Conservation (phyloP, 345 rosid species). For the Brassica juncea region DNA sequence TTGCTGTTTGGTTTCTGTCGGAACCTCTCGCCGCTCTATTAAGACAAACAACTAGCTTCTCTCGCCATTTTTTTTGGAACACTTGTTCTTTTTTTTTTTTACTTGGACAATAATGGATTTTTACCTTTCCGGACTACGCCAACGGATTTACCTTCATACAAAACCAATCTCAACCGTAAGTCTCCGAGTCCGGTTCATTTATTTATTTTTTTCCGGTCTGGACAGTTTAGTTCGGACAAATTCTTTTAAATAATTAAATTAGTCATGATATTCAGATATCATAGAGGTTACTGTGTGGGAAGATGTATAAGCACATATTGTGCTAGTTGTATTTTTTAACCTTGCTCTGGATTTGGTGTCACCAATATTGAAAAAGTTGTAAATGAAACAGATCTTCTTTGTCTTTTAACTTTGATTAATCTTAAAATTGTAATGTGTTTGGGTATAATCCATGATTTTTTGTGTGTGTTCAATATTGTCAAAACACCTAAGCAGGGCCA, state of each 20-base stretch:
- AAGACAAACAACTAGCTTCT: too few species aligned
- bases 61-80: too few species aligned
- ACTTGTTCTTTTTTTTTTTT: not conserved
- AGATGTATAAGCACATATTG: not conserved
- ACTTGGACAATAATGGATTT: conserved; percentile 10
- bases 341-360: not conserved
- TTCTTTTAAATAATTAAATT: not conserved
- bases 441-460: not conserved
- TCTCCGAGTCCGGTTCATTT: not conserved
- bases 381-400: not conserved
- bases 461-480: not conserved
- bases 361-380: not conserved
- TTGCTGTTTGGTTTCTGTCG: not conserved
- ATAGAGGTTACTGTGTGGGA: not conserved
- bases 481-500: conserved; percentile 3
- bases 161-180: conserved; percentile 13
- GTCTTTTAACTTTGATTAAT: not conserved
- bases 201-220: not conserved
- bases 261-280: not conserved
- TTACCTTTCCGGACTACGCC: conserved; percentile 28
- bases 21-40: conserved; percentile 22
- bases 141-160: not conserved
- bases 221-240: not conserved
- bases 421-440: not conserved
- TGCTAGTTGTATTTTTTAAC: not conserved